Evolutionary conservation across 176 grass and related monocot genomes (phyloP).

Genomic region (Juncus effusus): DNA sequence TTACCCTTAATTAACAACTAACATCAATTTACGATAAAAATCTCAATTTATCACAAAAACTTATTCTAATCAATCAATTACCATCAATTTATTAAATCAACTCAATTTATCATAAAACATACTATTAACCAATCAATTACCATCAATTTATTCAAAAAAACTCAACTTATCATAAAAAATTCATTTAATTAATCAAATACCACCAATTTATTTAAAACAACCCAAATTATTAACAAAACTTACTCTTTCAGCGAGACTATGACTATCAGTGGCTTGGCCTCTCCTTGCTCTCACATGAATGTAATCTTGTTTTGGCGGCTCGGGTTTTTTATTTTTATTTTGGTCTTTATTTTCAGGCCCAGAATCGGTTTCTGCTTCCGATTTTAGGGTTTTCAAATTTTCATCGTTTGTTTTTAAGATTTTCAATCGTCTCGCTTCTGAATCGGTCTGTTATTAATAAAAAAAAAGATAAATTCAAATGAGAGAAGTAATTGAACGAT

Average conservation of each 20-base stretch:
- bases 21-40: no score
- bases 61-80: no score
- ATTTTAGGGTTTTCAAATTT: slow-evolving; percentile 44
- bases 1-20: no score
- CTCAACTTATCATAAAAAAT: no score
- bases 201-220: no score
- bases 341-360: slow-evolving; percentile 43
- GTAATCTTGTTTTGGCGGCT: slow-evolving; percentile 82
- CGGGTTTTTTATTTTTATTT: slow-evolving; percentile 48
- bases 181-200: no score
- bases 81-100: no score
- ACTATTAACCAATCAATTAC: no score
- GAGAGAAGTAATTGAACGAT: no score
- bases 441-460: slow-evolving; percentile 42
- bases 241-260: slow-evolving; percentile 98
- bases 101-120: no score
- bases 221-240: slow-evolving; percentile 8
- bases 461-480: neutral
- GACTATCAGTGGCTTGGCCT: slow-evolving; percentile 94
- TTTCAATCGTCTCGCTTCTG: slow-evolving; percentile 59
- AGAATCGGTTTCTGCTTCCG: slow-evolving; percentile 56
- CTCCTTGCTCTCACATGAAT: slow-evolving; percentile 98
- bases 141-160: no score
- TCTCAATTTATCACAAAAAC: no score
- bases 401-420: slow-evolving; percentile 47